phyloP scores from a whole-genome alignment of 192 early-diverging fungal species.

The Funneliformis geosporum region DNA sequence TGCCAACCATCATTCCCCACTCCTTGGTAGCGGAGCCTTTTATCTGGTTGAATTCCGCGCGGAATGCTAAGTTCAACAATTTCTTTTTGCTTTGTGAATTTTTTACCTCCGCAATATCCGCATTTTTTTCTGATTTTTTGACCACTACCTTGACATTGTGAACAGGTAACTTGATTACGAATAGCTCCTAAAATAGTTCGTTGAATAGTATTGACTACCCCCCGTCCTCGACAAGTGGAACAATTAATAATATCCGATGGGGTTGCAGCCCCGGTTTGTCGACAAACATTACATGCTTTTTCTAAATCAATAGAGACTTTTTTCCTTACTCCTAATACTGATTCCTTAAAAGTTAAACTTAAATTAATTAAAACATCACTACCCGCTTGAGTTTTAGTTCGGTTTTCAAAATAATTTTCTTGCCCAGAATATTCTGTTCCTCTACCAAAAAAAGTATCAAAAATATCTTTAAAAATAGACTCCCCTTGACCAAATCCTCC shows the following conservation, averaged over 20 bases:
- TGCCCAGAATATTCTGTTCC: not conserved
- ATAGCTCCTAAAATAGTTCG: not conserved
- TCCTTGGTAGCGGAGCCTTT: slow-evolving; percentile 5
- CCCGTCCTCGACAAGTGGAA: not conserved
- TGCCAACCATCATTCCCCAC: not conserved
- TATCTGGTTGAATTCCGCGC: not conserved
- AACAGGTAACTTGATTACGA: slow-evolving; percentile 7
- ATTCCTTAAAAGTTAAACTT: slow-evolving; percentile 7
- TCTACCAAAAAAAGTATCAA: slow-evolving; percentile 86
- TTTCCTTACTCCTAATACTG: slow-evolving; percentile 2
- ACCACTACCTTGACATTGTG: not conserved
- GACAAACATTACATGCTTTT: not conserved
- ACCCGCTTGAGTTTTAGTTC: not conserved
- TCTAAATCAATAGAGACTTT: not conserved
- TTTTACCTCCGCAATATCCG: too few species aligned
- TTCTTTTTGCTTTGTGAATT: not conserved
- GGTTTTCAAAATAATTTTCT: not conserved
- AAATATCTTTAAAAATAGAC: slow-evolving; percentile 84
- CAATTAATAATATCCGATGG: not conserved
- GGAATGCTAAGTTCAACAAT: slow-evolving; percentile 10
- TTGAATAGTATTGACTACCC: not conserved
- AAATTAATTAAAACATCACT: slow-evolving; percentile 20
- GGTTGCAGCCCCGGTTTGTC: not conserved
- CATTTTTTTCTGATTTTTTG: too few species aligned
- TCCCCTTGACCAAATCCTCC: not conserved